These are phyloP conservation scores for Brasenia schreberi DNA, from an alignment of 164 flowering plant species.

Conservation along the genomic window DNA sequence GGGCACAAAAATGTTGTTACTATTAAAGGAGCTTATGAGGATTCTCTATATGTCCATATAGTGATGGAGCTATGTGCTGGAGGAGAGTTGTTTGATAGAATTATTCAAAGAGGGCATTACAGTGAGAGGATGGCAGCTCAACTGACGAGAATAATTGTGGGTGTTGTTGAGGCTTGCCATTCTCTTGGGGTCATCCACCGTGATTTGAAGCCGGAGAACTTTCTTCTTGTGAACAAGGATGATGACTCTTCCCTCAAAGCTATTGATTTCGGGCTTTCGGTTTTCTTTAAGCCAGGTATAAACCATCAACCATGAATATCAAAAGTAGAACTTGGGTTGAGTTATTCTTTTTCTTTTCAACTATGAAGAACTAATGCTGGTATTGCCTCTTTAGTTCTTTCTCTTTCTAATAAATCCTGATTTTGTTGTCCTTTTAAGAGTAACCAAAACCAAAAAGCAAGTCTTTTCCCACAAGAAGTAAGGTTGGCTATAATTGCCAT, in stretches of 20 bases:
- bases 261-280: conserved; percentile 87
- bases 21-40: conserved; percentile 83
- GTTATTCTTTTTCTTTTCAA: too few species aligned
- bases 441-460: too few species aligned
- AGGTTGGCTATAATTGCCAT: too few species aligned
- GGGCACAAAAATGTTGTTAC: conserved; percentile 79
- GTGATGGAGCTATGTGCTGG: conserved; percentile 84
- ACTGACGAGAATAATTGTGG: conserved; percentile 66
- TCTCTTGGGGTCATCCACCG: conserved; percentile 92
- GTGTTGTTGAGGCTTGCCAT: conserved; percentile 85
- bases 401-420: too few species aligned
- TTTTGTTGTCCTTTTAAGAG: too few species aligned
- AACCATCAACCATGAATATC: not conserved
- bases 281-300: conserved; percentile 85
- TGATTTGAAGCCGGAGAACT: conserved; percentile 85
- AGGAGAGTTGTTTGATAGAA: conserved; percentile 81
- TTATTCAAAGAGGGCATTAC: conserved; percentile 81
- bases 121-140: conserved; percentile 88
- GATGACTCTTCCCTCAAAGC: conserved; percentile 91
- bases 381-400: too few species aligned
- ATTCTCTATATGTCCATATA: conserved; percentile 62
- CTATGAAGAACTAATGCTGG: too few species aligned
- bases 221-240: conserved; percentile 75
- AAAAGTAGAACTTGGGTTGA: too few species aligned
- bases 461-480: too few species aligned